Conservation (phyloP, 768 basidiomycete genomes). For the Galerina marginata region DNA sequence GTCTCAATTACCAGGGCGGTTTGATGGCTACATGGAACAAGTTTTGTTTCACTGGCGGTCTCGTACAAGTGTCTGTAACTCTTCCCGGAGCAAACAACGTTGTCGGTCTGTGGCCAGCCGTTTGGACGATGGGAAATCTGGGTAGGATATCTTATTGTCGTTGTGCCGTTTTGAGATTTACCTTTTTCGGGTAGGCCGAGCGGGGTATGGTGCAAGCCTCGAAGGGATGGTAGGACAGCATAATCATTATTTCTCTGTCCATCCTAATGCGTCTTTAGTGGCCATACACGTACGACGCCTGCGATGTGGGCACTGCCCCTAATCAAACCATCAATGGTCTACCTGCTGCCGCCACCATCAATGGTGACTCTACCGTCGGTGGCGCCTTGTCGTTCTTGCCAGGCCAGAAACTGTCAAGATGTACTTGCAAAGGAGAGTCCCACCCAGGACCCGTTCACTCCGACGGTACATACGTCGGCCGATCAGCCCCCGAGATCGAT, state of each 20-base stretch:
- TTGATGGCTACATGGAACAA: slow-evolving; percentile 84
- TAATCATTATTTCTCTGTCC: not conserved
- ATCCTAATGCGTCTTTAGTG: slow-evolving; percentile 47
- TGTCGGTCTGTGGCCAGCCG: slow-evolving; percentile 77
- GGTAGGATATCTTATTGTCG: slow-evolving; percentile 38
- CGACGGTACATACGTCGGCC: slow-evolving; percentile 82
- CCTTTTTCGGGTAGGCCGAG: slow-evolving; percentile 56
- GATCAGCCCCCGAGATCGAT: slow-evolving; percentile 90
- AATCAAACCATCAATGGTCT: slow-evolving; percentile 80
- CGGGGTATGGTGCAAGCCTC: slow-evolving; percentile 85
- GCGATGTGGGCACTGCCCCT: slow-evolving; percentile 89
- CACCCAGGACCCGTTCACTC: slow-evolving; percentile 85
- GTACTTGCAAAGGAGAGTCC: slow-evolving; percentile 84
- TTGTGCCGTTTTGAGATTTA: slow-evolving; percentile 5
- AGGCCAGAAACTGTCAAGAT: slow-evolving; percentile 86
- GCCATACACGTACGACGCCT: slow-evolving; percentile 85
- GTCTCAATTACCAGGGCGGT: slow-evolving; percentile 74
- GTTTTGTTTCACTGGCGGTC: slow-evolving; percentile 92
- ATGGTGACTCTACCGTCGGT: slow-evolving; percentile 61
- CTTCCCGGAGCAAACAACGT: slow-evolving; percentile 73
- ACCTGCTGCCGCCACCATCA: slow-evolving; percentile 63
- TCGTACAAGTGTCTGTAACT: slow-evolving; percentile 70
- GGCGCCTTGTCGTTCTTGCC: slow-evolving; percentile 80
- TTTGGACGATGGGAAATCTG: slow-evolving; percentile 84
- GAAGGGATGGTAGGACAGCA: slow-evolving; percentile 67